A percentile compares a stretch with the other conserved stretches of the same genome.
phyloP scores from a whole-genome alignment of 202 grass and related monocot genomes.

The Hordeum pubiflorum region DNA sequence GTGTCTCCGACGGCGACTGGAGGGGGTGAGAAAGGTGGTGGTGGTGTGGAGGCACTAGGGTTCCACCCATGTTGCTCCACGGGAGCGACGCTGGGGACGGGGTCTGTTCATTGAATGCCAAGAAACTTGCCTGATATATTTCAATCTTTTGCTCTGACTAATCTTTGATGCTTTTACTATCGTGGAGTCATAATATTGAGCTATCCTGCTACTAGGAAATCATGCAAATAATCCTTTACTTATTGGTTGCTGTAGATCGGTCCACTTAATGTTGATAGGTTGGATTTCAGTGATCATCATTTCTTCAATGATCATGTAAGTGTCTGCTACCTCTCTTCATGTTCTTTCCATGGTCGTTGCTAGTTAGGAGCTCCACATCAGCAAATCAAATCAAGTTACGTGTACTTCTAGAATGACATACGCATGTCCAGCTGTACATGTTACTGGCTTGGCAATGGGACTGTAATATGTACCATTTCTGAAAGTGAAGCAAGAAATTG shows the following conservation, averaged over 20 bases:
- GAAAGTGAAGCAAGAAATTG: neutral
- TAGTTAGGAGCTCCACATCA: neutral
- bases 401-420: neutral
- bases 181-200: neutral
- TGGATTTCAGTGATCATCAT: slow-evolving; percentile 84
- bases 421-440: neutral
- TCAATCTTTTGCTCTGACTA: neutral
- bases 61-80: neutral
- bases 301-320: slow-evolving; percentile 51
- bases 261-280: slow-evolving; percentile 49
- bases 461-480: neutral
- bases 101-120: too few species aligned
- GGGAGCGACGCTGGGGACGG: too few species aligned
- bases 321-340: neutral
- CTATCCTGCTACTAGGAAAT: neutral
- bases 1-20: neutral
- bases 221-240: slow-evolving; percentile 6
- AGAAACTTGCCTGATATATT: neutral
- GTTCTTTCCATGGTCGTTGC: neutral
- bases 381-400: neutral
- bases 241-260: slow-evolving; percentile 56
- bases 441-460: neutral
- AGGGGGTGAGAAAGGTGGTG: neutral
- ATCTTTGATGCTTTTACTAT: neutral
- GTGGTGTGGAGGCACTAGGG: neutral